phyloP scores from a whole-genome alignment of 2,329 filamentous ascomycete genomes.

The Curvularia spicifera region DNA sequence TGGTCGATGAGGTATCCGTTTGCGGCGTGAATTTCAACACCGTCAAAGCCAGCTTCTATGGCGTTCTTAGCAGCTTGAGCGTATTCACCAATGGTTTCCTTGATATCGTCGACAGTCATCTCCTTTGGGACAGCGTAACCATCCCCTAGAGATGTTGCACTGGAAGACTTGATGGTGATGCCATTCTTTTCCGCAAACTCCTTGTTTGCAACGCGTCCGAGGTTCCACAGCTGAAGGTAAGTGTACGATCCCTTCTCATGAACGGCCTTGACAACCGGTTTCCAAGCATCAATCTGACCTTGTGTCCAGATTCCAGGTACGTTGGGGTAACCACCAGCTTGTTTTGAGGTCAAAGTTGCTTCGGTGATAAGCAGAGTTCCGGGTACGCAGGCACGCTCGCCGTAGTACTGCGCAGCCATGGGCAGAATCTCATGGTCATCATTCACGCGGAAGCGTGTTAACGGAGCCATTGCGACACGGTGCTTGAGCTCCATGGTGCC shows the following conservation, averaged over 20 bases:
- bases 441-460: constrained; percentile 52
- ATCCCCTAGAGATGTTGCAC: constrained; percentile 44
- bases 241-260: constrained; percentile 68
- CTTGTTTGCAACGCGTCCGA: constrained; percentile 62
- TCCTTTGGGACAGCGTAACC: constrained; percentile 52
- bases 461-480: constrained; percentile 47
- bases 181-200: constrained; percentile 46
- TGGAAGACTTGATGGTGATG: constrained; percentile 43
- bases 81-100: constrained; percentile 47
- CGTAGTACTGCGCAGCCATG: constrained; percentile 60
- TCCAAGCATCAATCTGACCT: constrained; percentile 62
- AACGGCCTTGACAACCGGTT: constrained; percentile 65
- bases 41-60: constrained; percentile 64
- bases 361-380: constrained; percentile 67
- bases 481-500: constrained; percentile 44
- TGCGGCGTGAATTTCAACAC: constrained; percentile 63
- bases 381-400: constrained; percentile 58
- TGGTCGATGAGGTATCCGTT: constrained; percentile 72
- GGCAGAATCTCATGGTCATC: constrained; percentile 57
- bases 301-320: constrained; percentile 65
- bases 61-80: constrained; percentile 55
- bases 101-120: constrained; percentile 51
- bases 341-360: constrained; percentile 59
- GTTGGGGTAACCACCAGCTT: constrained; percentile 58
- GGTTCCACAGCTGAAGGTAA: constrained; percentile 67